Evolutionary conservation across 345 rosid genomes (phyloP).

Genomic region (Arabis hirsuta): DNA sequence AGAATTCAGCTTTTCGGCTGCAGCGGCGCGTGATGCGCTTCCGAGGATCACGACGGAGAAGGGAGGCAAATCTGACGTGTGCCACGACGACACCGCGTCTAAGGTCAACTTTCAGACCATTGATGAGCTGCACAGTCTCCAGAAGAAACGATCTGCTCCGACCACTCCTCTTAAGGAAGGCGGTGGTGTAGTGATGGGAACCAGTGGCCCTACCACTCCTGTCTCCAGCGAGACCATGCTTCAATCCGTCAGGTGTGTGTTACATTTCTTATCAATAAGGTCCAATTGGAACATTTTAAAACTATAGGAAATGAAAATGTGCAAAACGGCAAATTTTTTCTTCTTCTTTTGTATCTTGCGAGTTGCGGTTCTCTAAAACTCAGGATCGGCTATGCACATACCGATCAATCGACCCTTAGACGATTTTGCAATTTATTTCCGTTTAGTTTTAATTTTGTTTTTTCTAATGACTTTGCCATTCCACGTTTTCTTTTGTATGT

Average conservation of each 20-base stretch:
- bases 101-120: constrained; percentile 80
- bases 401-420: too few species aligned
- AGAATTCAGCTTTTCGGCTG: constrained; percentile 48
- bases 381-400: too few species aligned
- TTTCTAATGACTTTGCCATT: too few species aligned
- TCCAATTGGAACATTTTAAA: not conserved
- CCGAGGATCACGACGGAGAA: constrained; percentile 47
- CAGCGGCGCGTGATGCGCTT: constrained; percentile 47
- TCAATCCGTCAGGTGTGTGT: constrained; percentile 88
- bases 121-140: constrained; percentile 92
- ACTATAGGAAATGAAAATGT: too few species aligned
- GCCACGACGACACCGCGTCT: constrained; percentile 68
- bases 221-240: constrained; percentile 71
- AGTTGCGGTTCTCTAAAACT: too few species aligned
- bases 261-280: not conserved
- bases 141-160: constrained; percentile 86
- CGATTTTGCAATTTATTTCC: too few species aligned
- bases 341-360: too few species aligned
- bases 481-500: too few species aligned
- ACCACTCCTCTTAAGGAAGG: constrained; percentile 62
- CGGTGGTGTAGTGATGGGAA: constrained; percentile 10
- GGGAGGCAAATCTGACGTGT: constrained; percentile 43
- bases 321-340: too few species aligned
- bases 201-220: constrained; percentile 52
- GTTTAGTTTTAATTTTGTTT: too few species aligned